A percentile compares a stretch with the other conserved stretches of the same genome.
Conservation (phyloP, 2,329 filamentous ascomycete species). For the Penicillium olsonii region DNA sequence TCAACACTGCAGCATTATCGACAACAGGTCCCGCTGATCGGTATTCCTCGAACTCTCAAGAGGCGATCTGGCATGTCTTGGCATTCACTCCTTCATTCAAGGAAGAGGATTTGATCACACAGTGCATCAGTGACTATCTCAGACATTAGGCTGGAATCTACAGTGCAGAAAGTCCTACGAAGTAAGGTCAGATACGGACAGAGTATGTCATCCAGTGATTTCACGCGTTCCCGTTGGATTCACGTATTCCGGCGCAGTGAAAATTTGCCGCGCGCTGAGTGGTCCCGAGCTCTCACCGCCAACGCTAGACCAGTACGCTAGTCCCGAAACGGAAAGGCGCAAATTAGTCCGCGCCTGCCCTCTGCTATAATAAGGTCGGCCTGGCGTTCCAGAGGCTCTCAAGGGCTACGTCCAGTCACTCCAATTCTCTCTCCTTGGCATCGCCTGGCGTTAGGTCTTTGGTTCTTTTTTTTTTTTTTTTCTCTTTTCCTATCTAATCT, state of each 20-base stretch:
- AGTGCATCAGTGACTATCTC: too few species aligned
- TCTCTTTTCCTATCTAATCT: neutral
- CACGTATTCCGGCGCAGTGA: conserved; percentile 22
- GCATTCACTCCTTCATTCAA: conserved; percentile 17
- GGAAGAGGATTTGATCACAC: too few species aligned
- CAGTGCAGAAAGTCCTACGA: too few species aligned
- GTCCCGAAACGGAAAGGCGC: conserved; percentile 33
- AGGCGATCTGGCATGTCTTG: conserved; percentile 42
- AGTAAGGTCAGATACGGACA: neutral
- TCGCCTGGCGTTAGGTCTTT: neutral
- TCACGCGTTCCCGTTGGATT: conserved; percentile 9
- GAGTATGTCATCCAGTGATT: conserved; percentile 11
- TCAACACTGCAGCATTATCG: neutral
- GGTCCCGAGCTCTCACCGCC: conserved; percentile 26
- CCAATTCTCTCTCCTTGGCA: conserved; percentile 26
- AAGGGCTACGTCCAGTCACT: conserved; percentile 2
- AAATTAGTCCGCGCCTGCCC: neutral
- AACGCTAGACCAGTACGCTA: conserved; percentile 34
- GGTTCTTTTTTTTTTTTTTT: neutral
- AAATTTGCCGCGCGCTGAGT: conserved; percentile 30
- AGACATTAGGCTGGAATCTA: too few species aligned
- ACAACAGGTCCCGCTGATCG: conserved; percentile 15
- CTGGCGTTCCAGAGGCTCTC: neutral
- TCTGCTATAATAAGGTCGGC: neutral
- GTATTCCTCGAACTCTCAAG: conserved; percentile 16